Percentiles rank a stretch among this genome's conserved stretches.
phyloP scores from a whole-genome alignment of 495 filamentous ascomycete species.

The Lentithecium fluviatile region DNA sequence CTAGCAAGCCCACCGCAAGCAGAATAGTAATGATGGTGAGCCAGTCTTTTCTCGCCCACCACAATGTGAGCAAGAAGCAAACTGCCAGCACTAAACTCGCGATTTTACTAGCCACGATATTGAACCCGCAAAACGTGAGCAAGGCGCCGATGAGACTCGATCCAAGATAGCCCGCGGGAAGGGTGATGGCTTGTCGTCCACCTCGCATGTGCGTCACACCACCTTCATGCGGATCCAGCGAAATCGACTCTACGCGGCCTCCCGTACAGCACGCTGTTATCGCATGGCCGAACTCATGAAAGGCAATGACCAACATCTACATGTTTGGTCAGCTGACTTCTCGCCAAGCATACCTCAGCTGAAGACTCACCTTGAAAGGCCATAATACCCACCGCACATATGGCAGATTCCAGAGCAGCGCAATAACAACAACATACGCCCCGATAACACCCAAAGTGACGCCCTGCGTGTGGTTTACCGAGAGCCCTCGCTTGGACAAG shows the following conservation, averaged over 20 bases:
- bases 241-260: conserved; percentile 70
- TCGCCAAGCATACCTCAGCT: conserved; percentile 2
- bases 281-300: conserved; percentile 81
- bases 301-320: conserved; percentile 80
- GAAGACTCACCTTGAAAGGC: conserved; percentile 72
- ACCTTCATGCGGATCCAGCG: conserved; percentile 66
- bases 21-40: conserved; percentile 68
- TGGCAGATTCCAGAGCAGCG: conserved; percentile 74
- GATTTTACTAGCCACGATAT: conserved; percentile 76
- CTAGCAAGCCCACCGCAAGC: conserved; percentile 65
- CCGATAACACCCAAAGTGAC: conserved; percentile 68
- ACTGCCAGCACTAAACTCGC: conserved; percentile 70
- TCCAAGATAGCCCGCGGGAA: conserved; percentile 76
- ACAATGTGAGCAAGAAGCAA: conserved; percentile 72
- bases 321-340: conserved; percentile 1
- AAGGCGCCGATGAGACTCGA: conserved; percentile 72
- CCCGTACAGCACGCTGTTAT: conserved; percentile 70
- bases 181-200: conserved; percentile 68
- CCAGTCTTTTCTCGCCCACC: conserved; percentile 79
- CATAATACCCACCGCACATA: conserved; percentile 70
- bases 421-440: conserved; percentile 71
- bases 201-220: conserved; percentile 78
- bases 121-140: conserved; percentile 76
- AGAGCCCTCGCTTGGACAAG: conserved; percentile 51
- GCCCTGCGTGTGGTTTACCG: conserved; percentile 68